Evolutionary conservation across 2,329 filamentous ascomycete genomes (phyloP).

Genomic region (Stemphylium vesicarium): DNA sequence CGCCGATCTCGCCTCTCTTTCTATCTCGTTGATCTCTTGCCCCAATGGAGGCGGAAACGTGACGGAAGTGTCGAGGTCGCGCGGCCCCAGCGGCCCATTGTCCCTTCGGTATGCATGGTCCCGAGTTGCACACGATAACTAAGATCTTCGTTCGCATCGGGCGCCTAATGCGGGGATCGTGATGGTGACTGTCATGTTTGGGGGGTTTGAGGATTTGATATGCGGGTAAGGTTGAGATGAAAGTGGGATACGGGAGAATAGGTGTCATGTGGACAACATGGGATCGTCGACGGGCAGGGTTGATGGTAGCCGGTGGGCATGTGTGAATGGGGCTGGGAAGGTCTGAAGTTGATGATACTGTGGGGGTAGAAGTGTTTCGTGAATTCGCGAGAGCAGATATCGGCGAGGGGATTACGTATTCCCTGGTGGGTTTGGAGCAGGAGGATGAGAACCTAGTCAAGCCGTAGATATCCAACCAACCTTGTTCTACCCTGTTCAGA

Average conservation of each 20-base stretch:
- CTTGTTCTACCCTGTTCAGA: no score
- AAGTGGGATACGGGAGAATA: not conserved
- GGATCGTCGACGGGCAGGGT: not conserved
- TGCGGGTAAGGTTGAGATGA: not conserved
- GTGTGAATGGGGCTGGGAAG: no score
- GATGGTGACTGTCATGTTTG: not conserved
- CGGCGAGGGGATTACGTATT: no score
- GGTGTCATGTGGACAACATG: not conserved
- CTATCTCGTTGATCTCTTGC: constrained; percentile 8
- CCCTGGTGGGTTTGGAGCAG: no score
- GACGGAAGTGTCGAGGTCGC: no score
- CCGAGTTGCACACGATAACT: not conserved
- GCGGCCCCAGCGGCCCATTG: no score
- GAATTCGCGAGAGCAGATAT: no score
- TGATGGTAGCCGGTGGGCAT: no score
- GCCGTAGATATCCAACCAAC: no score
- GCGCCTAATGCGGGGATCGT: not conserved
- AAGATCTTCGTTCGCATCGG: constrained; percentile 4
- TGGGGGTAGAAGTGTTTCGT: no score
- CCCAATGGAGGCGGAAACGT: not conserved
- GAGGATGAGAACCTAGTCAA: no score
- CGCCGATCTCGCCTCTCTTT: not conserved
- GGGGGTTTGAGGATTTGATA: not conserved
- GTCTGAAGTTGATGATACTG: no score
- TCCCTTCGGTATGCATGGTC: not conserved